Percentiles rank a stretch among this genome's conserved stretches.
phyloP scores from a whole-genome alignment of 2,329 filamentous ascomycete genomes.

The Calonectria hongkongensis region DNA sequence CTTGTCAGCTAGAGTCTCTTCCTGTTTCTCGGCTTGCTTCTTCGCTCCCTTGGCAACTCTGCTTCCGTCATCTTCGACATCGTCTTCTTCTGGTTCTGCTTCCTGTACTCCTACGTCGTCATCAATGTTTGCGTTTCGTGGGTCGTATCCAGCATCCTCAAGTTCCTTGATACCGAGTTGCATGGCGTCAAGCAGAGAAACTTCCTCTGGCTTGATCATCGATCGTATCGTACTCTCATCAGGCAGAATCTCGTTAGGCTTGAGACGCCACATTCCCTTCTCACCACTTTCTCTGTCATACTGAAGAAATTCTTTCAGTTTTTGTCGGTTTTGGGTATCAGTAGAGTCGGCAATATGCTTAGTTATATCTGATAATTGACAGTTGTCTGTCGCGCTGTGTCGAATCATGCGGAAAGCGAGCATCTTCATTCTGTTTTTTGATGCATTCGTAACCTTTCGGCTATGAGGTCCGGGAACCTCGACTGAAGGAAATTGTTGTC shows the following conservation, averaged over 20 bases:
- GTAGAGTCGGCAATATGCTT: conserved; percentile 94
- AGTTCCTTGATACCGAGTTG: conserved; percentile 95
- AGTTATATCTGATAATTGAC: conserved; percentile 89
- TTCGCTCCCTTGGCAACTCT: conserved; percentile 63
- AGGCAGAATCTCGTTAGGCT: conserved; percentile 82
- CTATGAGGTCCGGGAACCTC: conserved; percentile 96
- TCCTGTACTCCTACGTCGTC: conserved; percentile 79
- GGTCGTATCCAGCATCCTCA: conserved; percentile 90
- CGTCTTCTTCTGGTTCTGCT: conserved; percentile 76
- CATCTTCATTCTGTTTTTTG: conserved; percentile 97
- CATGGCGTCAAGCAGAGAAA: conserved; percentile 96
- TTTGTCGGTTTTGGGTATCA: conserved; percentile 96
- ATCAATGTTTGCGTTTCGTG: conserved; percentile 75
- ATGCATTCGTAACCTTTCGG: conserved; percentile 95
- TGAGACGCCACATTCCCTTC: conserved; percentile 88
- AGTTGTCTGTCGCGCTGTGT: conserved; percentile 80
- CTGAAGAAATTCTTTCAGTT: conserved; percentile 95
- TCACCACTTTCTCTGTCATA: conserved; percentile 85
- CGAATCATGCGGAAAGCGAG: conserved; percentile 92
- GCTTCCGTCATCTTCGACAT: conserved; percentile 66
- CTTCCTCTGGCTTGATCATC: conserved; percentile 96
- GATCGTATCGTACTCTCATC: conserved; percentile 87
- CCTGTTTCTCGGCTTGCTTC: conserved; percentile 68
- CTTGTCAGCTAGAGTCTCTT: conserved; percentile 88
- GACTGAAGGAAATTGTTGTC: conserved; percentile 92